Percentiles rank a stretch among this genome's conserved stretches.
These are phyloP conservation scores for Ophiocordyceps camponoti-floridani DNA, from an alignment of 2,329 filamentous ascomycete genomes.

Conservation along the genomic window DNA sequence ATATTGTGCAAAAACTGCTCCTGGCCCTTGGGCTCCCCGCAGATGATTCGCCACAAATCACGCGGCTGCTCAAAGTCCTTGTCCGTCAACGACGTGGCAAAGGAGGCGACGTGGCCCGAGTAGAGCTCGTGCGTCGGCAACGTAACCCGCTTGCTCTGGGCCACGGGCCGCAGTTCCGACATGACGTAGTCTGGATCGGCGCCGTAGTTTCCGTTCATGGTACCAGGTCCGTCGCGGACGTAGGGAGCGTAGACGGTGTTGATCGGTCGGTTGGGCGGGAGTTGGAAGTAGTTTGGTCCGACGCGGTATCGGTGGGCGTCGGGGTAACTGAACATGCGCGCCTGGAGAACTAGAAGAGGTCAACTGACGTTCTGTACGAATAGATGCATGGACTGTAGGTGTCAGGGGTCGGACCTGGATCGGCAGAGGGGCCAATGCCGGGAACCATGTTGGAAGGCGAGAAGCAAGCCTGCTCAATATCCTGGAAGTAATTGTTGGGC, in stretches of 20 bases:
- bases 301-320: slow-evolving; percentile 46
- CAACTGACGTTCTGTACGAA: background rate
- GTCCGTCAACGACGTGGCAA: slow-evolving; percentile 3
- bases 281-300: slow-evolving; percentile 45
- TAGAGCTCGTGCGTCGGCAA: slow-evolving; percentile 8
- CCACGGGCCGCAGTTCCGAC: slow-evolving; percentile 12
- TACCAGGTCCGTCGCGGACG: slow-evolving; percentile 58
- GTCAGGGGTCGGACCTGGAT: slow-evolving; percentile 21
- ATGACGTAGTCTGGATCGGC: slow-evolving; percentile 35
- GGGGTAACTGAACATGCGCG: slow-evolving; percentile 41
- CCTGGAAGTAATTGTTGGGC: slow-evolving; percentile 48
- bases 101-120: slow-evolving; percentile 5
- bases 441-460: slow-evolving; percentile 46
- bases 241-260: slow-evolving; percentile 42
- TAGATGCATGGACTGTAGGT: too few relatives aligned
- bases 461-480: slow-evolving; percentile 52
- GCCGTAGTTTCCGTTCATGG: slow-evolving; percentile 46
- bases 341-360: slow-evolving; percentile 28
- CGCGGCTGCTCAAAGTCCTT: slow-evolving; percentile 8
- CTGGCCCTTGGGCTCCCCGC: slow-evolving; percentile 4
- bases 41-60: slow-evolving; percentile 8
- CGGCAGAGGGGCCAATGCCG: slow-evolving; percentile 42
- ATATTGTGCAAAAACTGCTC: slow-evolving; percentile 8
- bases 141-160: slow-evolving; percentile 9
- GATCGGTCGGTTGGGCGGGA: slow-evolving; percentile 41